phyloP scores from a whole-genome alignment of 2,329 filamentous ascomycete species.

The Microsporum audouinii region DNA sequence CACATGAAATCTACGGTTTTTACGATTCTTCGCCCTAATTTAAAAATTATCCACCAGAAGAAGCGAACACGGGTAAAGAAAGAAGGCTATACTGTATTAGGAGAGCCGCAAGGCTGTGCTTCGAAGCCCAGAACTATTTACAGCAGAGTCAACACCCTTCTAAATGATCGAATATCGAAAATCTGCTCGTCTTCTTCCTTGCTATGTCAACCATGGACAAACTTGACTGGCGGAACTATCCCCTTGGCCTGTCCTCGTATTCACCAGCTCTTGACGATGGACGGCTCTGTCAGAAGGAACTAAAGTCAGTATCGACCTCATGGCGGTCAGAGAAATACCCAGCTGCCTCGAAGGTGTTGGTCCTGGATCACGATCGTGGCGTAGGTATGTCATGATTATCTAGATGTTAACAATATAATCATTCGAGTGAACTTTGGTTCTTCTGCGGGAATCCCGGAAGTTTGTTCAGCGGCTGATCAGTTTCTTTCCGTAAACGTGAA shows the following conservation, averaged over 20 bases:
- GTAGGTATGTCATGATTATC: slow-evolving; percentile 6
- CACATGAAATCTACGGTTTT: not conserved
- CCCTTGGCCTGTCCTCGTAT: slow-evolving; percentile 9
- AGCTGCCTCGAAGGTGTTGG: slow-evolving; percentile 5
- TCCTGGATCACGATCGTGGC: slow-evolving; percentile 8
- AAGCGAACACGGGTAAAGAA: not conserved
- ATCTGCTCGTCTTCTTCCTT: not conserved
- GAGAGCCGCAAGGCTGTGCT: not conserved
- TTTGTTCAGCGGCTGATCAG: slow-evolving; percentile 1
- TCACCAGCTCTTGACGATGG: slow-evolving; percentile 11
- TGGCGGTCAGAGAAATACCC: slow-evolving; percentile 11
- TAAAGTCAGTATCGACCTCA: slow-evolving; percentile 7
- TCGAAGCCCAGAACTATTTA: slow-evolving; percentile 3
- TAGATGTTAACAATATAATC: not conserved
- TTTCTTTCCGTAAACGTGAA: not conserved
- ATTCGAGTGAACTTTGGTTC: not conserved
- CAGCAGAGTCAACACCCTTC: not conserved
- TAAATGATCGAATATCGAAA: not conserved
- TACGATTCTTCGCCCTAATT: not conserved
- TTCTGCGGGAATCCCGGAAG: slow-evolving; percentile 7
- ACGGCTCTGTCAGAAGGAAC: slow-evolving; percentile 9
- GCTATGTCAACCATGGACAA: not conserved
- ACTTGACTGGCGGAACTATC: slow-evolving; percentile 9
- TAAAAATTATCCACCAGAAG: not conserved
- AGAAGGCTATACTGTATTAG: not conserved